Conservation (phyloP, 257 asterid species). For the Primulina huaijiensis region DNA sequence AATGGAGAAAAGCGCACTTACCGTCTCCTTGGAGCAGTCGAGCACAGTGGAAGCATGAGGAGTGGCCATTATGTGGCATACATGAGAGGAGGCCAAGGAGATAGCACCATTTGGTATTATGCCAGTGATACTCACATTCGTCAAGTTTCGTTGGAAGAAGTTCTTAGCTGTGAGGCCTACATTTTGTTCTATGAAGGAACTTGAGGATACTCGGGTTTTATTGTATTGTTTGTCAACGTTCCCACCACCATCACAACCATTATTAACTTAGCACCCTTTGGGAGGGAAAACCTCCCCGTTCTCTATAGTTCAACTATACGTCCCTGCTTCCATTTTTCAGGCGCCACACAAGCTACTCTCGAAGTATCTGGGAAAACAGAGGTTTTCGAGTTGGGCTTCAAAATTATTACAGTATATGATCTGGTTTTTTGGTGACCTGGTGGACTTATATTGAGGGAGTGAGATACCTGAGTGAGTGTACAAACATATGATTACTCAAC, state of each 20-base stretch:
- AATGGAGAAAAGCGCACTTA: slow-evolving; percentile 39
- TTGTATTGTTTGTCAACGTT: not conserved
- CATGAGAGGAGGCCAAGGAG: slow-evolving; percentile 50
- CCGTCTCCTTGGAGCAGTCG: slow-evolving; percentile 74
- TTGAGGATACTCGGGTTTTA: slow-evolving; percentile 35
- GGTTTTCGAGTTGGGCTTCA: not conserved
- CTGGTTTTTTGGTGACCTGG: not conserved
- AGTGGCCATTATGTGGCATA: slow-evolving; percentile 86
- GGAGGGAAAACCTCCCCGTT: not conserved
- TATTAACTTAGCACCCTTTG: not conserved
- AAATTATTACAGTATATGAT: not conserved
- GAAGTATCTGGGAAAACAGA: not conserved
- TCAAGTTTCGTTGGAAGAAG: slow-evolving; percentile 62
- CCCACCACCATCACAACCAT: not conserved
- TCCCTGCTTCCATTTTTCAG: not conserved
- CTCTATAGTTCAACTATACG: not conserved
- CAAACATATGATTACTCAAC: not conserved
- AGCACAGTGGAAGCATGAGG: slow-evolving; percentile 83
- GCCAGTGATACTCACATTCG: slow-evolving; percentile 74
- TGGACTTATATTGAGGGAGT: not conserved
- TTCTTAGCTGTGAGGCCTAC: slow-evolving; percentile 67
- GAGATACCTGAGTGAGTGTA: not conserved
- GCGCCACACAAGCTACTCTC: not conserved
- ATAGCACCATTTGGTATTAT: slow-evolving; percentile 53
- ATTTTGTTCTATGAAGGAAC: slow-evolving; percentile 71